These are phyloP conservation scores for Trichosporon ovoides DNA, from an alignment of 1,284 basidiomycete genomes.

Conservation along the genomic window DNA sequence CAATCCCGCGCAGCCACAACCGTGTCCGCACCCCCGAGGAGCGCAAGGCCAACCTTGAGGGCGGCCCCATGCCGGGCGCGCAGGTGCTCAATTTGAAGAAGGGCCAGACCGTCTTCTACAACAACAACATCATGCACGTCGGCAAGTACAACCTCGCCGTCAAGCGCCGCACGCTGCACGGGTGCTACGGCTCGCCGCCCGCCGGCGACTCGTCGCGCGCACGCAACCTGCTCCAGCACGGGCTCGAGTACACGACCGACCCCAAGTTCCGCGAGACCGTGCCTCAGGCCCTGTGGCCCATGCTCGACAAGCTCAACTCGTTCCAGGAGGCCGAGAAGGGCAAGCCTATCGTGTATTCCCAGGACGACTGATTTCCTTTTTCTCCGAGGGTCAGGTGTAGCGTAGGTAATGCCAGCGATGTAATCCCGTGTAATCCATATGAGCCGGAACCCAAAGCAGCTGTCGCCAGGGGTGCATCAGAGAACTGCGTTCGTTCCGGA, in stretches of 20 bases:
- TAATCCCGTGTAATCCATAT: too few species aligned
- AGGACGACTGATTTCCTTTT: conserved; percentile 19
- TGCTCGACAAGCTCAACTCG: conserved; percentile 60
- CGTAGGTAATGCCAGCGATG: too few species aligned
- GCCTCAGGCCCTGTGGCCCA: conserved; percentile 53
- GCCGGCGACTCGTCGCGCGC: conserved; percentile 62
- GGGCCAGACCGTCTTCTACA: conserved; percentile 76
- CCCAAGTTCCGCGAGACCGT: conserved; percentile 56
- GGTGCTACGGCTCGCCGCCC: conserved; percentile 59
- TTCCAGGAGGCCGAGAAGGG: conserved; percentile 55
- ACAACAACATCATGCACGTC: conserved; percentile 60
- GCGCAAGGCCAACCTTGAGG: conserved; percentile 56
- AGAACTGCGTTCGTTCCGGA: too few species aligned
- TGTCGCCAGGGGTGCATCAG: too few species aligned
- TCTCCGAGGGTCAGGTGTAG: too few species aligned
- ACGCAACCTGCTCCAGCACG: conserved; percentile 74
- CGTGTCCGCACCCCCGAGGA: conserved; percentile 60
- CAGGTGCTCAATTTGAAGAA: conserved; percentile 58
- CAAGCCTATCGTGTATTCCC: conserved; percentile 56
- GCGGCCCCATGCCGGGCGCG: conserved; percentile 63
- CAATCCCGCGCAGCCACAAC: conserved; percentile 67
- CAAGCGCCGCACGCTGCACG: conserved; percentile 67
- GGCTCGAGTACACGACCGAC: conserved; percentile 54
- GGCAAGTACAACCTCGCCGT: conserved; percentile 54
- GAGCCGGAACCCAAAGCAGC: too few species aligned